phyloP scores from a whole-genome alignment of 805 yeast species.

The Clavispora asparagi region DNA sequence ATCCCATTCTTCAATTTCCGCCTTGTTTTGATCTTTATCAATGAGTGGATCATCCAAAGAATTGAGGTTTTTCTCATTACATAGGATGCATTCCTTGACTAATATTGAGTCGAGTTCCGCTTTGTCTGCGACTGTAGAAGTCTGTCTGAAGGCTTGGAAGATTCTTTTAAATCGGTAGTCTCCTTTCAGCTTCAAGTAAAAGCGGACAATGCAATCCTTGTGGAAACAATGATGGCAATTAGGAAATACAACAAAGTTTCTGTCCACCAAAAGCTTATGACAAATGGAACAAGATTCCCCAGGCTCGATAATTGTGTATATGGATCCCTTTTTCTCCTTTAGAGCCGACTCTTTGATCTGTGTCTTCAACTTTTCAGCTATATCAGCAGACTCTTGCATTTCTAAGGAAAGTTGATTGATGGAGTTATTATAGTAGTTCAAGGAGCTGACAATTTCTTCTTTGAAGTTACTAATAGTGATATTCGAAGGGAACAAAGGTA shows the following conservation, averaged over 20 bases:
- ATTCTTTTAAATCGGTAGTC: constrained; percentile 64
- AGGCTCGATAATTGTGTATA: constrained; percentile 68
- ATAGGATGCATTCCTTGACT: constrained; percentile 63
- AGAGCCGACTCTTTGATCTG: constrained; percentile 49
- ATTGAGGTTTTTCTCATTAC: constrained; percentile 70
- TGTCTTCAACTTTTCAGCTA: constrained; percentile 51
- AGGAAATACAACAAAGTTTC: constrained; percentile 78
- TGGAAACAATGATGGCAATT: constrained; percentile 85
- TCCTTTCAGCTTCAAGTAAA: constrained; percentile 51
- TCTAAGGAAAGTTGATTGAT: constrained; percentile 65
- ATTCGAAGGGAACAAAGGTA: constrained; percentile 82
- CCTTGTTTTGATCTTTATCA: constrained; percentile 27
- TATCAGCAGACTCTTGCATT: constrained; percentile 66
- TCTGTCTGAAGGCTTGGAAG: constrained; percentile 49
- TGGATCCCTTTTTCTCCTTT: constrained; percentile 25
- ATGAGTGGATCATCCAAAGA: constrained; percentile 60
- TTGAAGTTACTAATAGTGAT: constrained; percentile 77
- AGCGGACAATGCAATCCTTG: constrained; percentile 74
- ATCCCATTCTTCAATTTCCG: constrained; percentile 9
- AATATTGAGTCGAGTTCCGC: constrained; percentile 56
- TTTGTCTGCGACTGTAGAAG: constrained; percentile 34
- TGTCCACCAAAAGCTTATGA: constrained; percentile 58
- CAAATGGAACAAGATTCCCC: constrained; percentile 81
- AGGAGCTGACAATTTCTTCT: constrained; percentile 74
- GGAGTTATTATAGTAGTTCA: constrained; percentile 64